A percentile compares a stretch with the other conserved stretches of the same genome.
phyloP scores from a whole-genome alignment of 768 basidiomycete species.

The Glaciozyma martinii region DNA sequence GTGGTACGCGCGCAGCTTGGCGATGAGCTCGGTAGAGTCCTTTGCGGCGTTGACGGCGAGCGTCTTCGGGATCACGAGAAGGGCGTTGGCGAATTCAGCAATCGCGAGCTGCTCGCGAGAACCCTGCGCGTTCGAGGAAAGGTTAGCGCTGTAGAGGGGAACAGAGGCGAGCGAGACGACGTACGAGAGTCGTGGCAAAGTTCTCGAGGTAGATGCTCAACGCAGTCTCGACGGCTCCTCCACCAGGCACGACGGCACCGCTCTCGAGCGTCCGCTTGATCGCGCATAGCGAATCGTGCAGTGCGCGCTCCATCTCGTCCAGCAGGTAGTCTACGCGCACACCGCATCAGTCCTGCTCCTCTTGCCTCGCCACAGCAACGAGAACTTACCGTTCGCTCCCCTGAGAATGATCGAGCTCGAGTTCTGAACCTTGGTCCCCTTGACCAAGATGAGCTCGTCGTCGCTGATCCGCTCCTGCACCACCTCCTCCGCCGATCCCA shows the following conservation, averaged over 20 bases:
- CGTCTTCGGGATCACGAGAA: slow-evolving; percentile 91
- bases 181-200: slow-evolving; percentile 91
- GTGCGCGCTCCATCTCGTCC: slow-evolving; percentile 96
- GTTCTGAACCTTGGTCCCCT: slow-evolving; percentile 93
- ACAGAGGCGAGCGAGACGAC: slow-evolving; percentile 35
- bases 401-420: slow-evolving; percentile 86
- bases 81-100: slow-evolving; percentile 90
- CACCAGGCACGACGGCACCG: slow-evolving; percentile 89
- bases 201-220: slow-evolving; percentile 96
- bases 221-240: slow-evolving; percentile 93
- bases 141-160: neutral
- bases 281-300: slow-evolving; percentile 88
- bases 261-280: slow-evolving; percentile 97
- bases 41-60: slow-evolving; percentile 97
- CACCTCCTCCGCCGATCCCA: slow-evolving; percentile 93
- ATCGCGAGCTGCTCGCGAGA: slow-evolving; percentile 97
- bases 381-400: slow-evolving; percentile 61
- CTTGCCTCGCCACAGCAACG: too few relatives aligned
- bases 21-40: slow-evolving; percentile 93
- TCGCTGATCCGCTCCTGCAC: slow-evolving; percentile 96
- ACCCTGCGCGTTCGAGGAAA: slow-evolving; percentile 50
- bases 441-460: slow-evolving; percentile 92
- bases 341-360: neutral
- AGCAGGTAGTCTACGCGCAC: slow-evolving; percentile 70
- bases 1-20: slow-evolving; percentile 93